Conservation (phyloP, 805 yeast genomes). For the Candida montana region DNA sequence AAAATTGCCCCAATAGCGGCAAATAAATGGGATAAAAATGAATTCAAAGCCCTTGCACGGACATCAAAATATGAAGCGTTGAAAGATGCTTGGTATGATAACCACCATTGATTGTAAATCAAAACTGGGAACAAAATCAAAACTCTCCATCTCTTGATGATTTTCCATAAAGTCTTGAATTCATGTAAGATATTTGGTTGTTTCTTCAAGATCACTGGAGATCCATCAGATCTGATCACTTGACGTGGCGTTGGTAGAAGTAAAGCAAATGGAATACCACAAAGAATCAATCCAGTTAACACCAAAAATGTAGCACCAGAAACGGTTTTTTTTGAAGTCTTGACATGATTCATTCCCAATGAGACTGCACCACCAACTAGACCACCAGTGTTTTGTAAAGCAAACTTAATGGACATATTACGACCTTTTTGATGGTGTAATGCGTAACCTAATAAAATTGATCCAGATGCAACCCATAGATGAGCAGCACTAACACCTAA, state of each 20-base stretch:
- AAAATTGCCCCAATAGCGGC: neutral
- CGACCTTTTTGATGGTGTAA: neutral
- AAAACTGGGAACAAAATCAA: neutral
- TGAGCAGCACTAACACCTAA: conserved; percentile 2
- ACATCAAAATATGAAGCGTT: neutral
- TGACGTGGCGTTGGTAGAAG: conserved; percentile 1
- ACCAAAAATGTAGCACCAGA: conserved; percentile 1
- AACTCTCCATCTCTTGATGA: neutral
- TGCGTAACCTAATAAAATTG: conserved; percentile 1
- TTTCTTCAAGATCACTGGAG: neutral
- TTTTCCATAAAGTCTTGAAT: neutral
- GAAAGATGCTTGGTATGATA: neutral
- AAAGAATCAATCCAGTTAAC: neutral
- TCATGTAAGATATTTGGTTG: neutral
- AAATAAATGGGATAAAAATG: neutral
- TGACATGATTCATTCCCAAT: neutral
- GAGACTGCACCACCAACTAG: conserved; percentile 1
- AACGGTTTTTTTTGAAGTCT: neutral
- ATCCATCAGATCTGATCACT: neutral
- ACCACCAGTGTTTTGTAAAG: neutral
- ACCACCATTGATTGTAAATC: neutral
- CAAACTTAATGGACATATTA: neutral
- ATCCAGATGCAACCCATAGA: neutral
- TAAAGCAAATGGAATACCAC: conserved; percentile 1
- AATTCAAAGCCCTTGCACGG: neutral